Percentiles rank a stretch among this genome's conserved stretches.
These are phyloP conservation scores for Sextonia rubra DNA, from an alignment of 164 flowering plant genomes.

Conservation along the genomic window DNA sequence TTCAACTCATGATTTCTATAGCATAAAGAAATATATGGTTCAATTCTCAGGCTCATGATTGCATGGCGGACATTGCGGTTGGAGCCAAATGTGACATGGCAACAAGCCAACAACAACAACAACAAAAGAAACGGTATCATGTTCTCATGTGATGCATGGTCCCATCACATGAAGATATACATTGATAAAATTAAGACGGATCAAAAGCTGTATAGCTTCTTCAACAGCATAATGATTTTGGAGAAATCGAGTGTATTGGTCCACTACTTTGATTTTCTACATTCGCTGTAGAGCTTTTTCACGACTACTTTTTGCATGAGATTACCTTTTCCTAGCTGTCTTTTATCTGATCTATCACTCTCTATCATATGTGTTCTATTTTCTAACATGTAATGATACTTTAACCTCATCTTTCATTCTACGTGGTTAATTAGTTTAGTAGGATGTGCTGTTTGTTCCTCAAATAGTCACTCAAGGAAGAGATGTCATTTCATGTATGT, in stretches of 20 bases:
- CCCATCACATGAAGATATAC: constrained; percentile 5
- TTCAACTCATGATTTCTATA: not conserved
- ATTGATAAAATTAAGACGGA: not conserved
- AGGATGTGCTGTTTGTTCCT: no score
- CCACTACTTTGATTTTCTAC: not conserved
- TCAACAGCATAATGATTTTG: not conserved
- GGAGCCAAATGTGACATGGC: constrained; percentile 9
- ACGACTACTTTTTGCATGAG: not conserved
- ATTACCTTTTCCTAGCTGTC: not conserved
- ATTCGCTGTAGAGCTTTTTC: not conserved
- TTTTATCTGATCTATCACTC: not conserved
- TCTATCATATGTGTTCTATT: no score
- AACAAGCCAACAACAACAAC: no score
- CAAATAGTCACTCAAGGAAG: no score
- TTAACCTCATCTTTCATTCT: no score
- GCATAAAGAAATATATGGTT: not conserved
- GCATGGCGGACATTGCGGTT: constrained; percentile 7
- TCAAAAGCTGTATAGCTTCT: constrained; percentile 1
- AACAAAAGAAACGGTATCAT: not conserved
- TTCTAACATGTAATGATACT: no score
- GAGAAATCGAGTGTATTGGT: constrained; percentile 1
- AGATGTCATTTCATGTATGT: no score
- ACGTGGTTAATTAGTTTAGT: no score
- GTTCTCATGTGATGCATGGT: constrained; percentile 5
- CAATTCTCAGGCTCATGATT: constrained; percentile 2